These are phyloP conservation scores for Microstroma glucosiphilum DNA, from an alignment of 1,284 basidiomycete genomes.

Conservation along the genomic window DNA sequence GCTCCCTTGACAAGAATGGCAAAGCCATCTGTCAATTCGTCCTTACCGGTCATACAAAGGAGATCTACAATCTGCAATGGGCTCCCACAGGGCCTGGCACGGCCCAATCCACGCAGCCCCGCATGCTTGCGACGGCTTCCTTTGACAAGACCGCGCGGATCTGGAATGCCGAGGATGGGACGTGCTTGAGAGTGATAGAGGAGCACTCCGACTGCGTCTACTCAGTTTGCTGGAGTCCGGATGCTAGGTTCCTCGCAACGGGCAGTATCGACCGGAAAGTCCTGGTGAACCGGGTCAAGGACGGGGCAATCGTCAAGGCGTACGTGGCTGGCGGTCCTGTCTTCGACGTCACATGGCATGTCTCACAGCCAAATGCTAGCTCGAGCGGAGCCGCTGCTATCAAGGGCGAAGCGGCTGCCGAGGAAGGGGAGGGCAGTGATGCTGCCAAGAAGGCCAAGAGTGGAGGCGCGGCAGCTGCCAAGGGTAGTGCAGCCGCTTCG, in stretches of 20 bases:
- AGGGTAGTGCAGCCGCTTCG: constrained; percentile 1
- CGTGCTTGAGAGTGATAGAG: constrained; percentile 40
- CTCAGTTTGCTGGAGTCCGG: constrained; percentile 42
- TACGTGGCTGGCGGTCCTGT: constrained; percentile 21
- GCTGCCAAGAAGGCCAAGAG: constrained; percentile 1
- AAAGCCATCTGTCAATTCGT: not conserved
- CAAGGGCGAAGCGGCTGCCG: constrained; percentile 18
- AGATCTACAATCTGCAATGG: constrained; percentile 47
- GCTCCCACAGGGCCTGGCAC: constrained; percentile 38
- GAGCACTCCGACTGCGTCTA: constrained; percentile 45
- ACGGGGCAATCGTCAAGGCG: constrained; percentile 15
- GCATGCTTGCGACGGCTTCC: constrained; percentile 46
- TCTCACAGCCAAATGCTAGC: not conserved
- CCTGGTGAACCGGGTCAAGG: constrained; percentile 30
- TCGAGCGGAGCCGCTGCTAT: not conserved
- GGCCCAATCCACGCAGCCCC: constrained; percentile 32
- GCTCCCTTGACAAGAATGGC: not conserved
- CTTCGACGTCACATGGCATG: constrained; percentile 24
- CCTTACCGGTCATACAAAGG: constrained; percentile 43
- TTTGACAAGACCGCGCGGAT: constrained; percentile 47
- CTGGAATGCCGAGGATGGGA: constrained; percentile 47
- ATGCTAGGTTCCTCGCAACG: constrained; percentile 43
- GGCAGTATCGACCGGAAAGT: constrained; percentile 46
- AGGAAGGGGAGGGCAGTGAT: constrained; percentile 22
- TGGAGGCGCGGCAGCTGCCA: not conserved